Evolutionary conservation across 1,284 basidiomycete species (phyloP).

Genomic region (Trichosporon sp.): DNA sequence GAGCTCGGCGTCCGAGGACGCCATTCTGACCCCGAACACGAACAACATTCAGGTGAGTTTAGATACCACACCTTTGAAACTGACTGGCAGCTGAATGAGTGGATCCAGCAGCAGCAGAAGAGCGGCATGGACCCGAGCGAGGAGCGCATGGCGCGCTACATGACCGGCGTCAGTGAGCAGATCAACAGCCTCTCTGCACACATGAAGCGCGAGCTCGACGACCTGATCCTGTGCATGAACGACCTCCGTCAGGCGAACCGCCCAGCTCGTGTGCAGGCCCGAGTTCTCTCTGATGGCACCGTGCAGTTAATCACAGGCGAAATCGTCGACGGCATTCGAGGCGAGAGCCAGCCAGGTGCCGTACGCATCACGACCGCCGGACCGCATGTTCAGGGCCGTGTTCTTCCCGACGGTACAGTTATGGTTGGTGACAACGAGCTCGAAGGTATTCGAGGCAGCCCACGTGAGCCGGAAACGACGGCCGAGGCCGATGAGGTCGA

Average conservation of each 20-base stretch:
- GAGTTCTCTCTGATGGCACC: slow-evolving; percentile 41
- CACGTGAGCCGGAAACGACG: slow-evolving; percentile 23
- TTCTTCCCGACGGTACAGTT: slow-evolving; percentile 44
- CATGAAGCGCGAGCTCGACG: slow-evolving; percentile 34
- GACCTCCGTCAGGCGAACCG: slow-evolving; percentile 38
- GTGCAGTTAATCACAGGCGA: slow-evolving; percentile 44
- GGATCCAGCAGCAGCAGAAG: slow-evolving; percentile 16
- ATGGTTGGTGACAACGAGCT: slow-evolving; percentile 43
- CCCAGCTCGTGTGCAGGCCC: slow-evolving; percentile 37
- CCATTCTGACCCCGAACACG: background rate
- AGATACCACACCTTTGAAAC: background rate
- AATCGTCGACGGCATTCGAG: slow-evolving; percentile 44
- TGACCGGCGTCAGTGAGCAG: slow-evolving; percentile 46
- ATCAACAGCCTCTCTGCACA: slow-evolving; percentile 36
- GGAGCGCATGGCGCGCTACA: slow-evolving; percentile 39
- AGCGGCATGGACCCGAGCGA: background rate
- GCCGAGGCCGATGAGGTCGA: slow-evolving; percentile 19
- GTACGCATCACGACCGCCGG: slow-evolving; percentile 20
- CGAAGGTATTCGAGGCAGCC: slow-evolving; percentile 39
- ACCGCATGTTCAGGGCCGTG: slow-evolving; percentile 33
- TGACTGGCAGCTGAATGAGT: slow-evolving; percentile 36
- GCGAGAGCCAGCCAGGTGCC: slow-evolving; percentile 21
- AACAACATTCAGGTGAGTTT: background rate
- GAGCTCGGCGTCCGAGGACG: background rate
- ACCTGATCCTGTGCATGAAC: slow-evolving; percentile 39